Percentiles rank a stretch among this genome's conserved stretches.
These are phyloP conservation scores for Datisca glomerata DNA, from an alignment of 306 rosid genomes.

Conservation along the genomic window DNA sequence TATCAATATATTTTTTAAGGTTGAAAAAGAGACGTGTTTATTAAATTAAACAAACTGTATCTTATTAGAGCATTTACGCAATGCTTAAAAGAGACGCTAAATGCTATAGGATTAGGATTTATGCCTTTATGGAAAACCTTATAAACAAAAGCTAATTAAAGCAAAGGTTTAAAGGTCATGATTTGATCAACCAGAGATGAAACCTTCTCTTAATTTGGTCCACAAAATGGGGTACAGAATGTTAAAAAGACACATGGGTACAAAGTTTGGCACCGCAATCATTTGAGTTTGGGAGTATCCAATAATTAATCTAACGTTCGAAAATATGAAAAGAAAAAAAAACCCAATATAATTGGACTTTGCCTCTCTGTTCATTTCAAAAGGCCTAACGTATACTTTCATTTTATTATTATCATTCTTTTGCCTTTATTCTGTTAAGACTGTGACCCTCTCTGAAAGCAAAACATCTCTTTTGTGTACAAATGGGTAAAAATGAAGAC, in stretches of 20 bases:
- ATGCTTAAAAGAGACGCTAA: no score
- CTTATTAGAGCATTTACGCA: no score
- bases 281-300: conserved; percentile 56
- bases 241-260: conserved; percentile 22
- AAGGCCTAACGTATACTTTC: conserved; percentile 17
- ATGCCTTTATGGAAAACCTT: no score
- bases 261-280: conserved; percentile 31
- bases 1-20: no score
- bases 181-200: conserved; percentile 12
- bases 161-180: background rate
- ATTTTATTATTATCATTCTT: background rate
- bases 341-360: conserved; percentile 10
- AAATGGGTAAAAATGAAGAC: no score
- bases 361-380: conserved; percentile 30
- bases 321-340: background rate
- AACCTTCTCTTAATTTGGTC: conserved; percentile 31
- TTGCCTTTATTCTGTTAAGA: conserved; percentile 28
- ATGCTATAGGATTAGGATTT: no score
- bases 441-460: no score
- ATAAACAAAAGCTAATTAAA: background rate
- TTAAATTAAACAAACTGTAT: no score
- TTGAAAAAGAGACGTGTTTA: no score
- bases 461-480: no score
- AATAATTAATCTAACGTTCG: conserved; percentile 96
- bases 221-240: conserved; percentile 38